phyloP scores from a whole-genome alignment of 345 rosid species.

The Carallia pectinifolia region DNA sequence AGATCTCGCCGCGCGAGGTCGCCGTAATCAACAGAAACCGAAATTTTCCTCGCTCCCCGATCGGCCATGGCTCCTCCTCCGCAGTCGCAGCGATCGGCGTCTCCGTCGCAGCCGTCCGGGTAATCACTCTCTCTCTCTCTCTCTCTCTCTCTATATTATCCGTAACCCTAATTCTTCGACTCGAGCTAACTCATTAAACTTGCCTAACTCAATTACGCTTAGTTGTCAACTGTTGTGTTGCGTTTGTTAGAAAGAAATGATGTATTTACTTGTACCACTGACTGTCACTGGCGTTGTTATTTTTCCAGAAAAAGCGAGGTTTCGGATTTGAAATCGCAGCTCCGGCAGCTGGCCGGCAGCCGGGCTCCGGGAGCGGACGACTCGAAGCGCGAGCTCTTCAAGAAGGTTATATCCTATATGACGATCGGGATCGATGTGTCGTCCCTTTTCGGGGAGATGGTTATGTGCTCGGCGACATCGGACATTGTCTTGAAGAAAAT shows the following conservation, averaged over 20 bases:
- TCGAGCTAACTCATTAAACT: neutral
- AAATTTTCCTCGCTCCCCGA: conserved; percentile 6
- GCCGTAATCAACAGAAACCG: neutral
- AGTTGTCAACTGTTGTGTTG: too few species aligned
- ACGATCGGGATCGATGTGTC: conserved; percentile 94
- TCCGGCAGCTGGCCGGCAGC: conserved; percentile 96
- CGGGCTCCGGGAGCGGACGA: conserved; percentile 93
- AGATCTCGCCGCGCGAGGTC: conserved; percentile 20
- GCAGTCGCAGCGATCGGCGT: conserved; percentile 68
- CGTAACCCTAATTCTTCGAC: neutral
- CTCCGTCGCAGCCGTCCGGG: conserved; percentile 99
- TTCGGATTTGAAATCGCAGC: conserved; percentile 85
- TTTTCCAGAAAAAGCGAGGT: conserved; percentile 84
- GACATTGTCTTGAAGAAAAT: conserved; percentile 97
- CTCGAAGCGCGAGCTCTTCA: conserved; percentile 90
- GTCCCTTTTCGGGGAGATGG: conserved; percentile 94
- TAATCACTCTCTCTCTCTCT: conserved; percentile 26
- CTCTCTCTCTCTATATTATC: neutral
- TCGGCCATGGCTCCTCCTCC: conserved; percentile 84
- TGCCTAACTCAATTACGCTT: neutral
- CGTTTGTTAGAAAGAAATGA: too few species aligned
- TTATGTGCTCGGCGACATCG: conserved; percentile 98
- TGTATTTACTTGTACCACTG: neutral
- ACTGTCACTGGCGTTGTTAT: conserved; percentile 2
- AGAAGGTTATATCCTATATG: conserved; percentile 94